These are phyloP conservation scores for Boechera divaricarpa DNA, from an alignment of 345 rosid genomes.

Conservation along the genomic window DNA sequence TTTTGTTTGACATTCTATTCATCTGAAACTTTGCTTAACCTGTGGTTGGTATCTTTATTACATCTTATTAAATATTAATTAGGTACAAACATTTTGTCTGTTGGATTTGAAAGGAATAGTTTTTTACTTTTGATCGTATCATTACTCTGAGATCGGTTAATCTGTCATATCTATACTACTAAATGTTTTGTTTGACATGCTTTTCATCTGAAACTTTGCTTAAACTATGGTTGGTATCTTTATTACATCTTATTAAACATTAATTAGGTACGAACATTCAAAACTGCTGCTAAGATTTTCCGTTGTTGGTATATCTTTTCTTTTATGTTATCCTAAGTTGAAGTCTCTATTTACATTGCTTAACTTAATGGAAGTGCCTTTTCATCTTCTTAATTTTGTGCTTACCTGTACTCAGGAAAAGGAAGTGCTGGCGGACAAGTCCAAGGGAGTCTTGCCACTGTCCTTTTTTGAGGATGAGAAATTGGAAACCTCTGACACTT, in stretches of 20 bases:
- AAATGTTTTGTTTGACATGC: slow-evolving; percentile 8
- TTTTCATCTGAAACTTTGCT: slow-evolving; percentile 19
- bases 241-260: background rate
- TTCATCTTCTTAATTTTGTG: slow-evolving; percentile 26
- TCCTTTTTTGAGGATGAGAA: slow-evolving; percentile 69
- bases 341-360: slow-evolving; percentile 15
- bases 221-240: background rate
- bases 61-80: background rate
- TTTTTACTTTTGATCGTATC: slow-evolving; percentile 29
- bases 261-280: background rate
- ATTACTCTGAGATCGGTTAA: slow-evolving; percentile 9
- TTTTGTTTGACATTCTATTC: slow-evolving; percentile 13
- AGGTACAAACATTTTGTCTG: background rate
- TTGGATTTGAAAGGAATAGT: slow-evolving; percentile 31
- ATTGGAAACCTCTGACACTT: slow-evolving; percentile 50
- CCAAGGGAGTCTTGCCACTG: slow-evolving; percentile 65
- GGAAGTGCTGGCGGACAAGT: slow-evolving; percentile 42
- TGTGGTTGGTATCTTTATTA: background rate
- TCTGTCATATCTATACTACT: background rate
- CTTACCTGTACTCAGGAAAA: slow-evolving; percentile 50
- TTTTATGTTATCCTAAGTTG: no score
- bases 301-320: background rate
- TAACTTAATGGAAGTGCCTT: slow-evolving; percentile 14
- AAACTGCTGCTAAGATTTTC: background rate
- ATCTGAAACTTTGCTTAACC: slow-evolving; percentile 18